These are phyloP conservation scores for Aspergillus costaricaensis DNA, from an alignment of 2,329 filamentous ascomycete species.

Conservation along the genomic window DNA sequence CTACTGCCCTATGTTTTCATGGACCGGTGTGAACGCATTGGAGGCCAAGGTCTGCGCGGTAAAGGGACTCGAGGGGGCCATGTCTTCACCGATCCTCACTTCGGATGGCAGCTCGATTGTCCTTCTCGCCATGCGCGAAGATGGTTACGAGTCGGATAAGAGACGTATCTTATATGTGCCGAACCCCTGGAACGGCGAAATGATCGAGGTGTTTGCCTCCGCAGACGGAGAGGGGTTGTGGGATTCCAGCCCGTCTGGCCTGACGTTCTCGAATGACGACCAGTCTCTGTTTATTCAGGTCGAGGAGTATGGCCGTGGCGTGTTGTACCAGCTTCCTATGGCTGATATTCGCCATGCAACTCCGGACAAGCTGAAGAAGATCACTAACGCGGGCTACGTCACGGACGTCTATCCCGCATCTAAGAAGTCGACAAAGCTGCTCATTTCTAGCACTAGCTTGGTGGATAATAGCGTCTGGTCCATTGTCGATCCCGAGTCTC, in stretches of 20 bases:
- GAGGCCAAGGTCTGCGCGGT: constrained; percentile 38
- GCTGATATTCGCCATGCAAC: constrained; percentile 31
- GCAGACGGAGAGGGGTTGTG: constrained; percentile 43
- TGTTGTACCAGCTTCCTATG: constrained; percentile 45
- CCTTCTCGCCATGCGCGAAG: constrained; percentile 46
- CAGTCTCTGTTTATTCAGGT: constrained; percentile 44
- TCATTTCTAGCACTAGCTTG: constrained; percentile 47
- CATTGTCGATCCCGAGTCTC: constrained; percentile 40
- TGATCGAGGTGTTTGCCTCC: constrained; percentile 42
- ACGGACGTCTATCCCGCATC: constrained; percentile 41
- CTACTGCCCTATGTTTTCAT: constrained; percentile 47
- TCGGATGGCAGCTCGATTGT: constrained; percentile 48
- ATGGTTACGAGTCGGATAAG: constrained; percentile 52
- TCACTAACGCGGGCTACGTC: constrained; percentile 46
- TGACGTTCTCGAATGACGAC: constrained; percentile 47
- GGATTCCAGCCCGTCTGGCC: constrained; percentile 43
- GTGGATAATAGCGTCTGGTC: constrained; percentile 49
- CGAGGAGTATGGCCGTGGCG: constrained; percentile 45
- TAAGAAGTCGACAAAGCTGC: constrained; percentile 38
- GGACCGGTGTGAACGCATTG: constrained; percentile 37
- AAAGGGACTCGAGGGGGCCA: constrained; percentile 43
- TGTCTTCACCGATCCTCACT: constrained; percentile 48
- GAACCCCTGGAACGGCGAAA: constrained; percentile 43
- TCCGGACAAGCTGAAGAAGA: constrained; percentile 36
- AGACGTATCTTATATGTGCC: constrained; percentile 48